Evolutionary conservation across 805 yeast species (phyloP).

Genomic region (Myxozyma neglecta): DNA sequence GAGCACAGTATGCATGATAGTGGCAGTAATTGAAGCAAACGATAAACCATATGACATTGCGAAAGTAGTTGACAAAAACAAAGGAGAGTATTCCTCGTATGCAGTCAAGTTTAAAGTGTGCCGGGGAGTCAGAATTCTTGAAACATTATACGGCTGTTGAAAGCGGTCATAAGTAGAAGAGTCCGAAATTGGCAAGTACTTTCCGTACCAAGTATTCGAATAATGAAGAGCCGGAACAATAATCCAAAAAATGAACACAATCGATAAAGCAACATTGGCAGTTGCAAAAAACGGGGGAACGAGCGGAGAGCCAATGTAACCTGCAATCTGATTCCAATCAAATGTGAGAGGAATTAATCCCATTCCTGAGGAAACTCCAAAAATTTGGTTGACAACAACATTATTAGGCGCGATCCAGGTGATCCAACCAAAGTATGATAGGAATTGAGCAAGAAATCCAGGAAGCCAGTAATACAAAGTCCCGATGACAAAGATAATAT

Average conservation of each 20-base stretch:
- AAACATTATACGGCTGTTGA: slow-evolving; percentile 47
- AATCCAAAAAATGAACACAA: slow-evolving; percentile 52
- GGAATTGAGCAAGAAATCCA: slow-evolving; percentile 58
- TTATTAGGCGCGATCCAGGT: slow-evolving; percentile 63
- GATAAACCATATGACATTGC: slow-evolving; percentile 54
- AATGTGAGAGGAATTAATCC: slow-evolving; percentile 64
- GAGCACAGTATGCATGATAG: slow-evolving; percentile 48
- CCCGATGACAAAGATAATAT: slow-evolving; percentile 43
- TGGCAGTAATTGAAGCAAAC: slow-evolving; percentile 1
- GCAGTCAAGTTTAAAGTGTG: slow-evolving; percentile 47
- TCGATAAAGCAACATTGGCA: slow-evolving; percentile 50
- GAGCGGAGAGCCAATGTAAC: neutral
- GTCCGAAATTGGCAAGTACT: slow-evolving; percentile 47
- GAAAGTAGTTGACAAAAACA: slow-evolving; percentile 54
- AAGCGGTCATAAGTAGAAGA: slow-evolving; percentile 43
- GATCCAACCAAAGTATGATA: slow-evolving; percentile 59
- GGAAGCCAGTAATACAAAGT: slow-evolving; percentile 62
- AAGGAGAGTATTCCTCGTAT: slow-evolving; percentile 61
- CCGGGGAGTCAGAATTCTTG: slow-evolving; percentile 47
- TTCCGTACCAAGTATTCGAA: slow-evolving; percentile 50
- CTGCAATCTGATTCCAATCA: slow-evolving; percentile 54
- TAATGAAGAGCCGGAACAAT: slow-evolving; percentile 54
- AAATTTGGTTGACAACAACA: slow-evolving; percentile 59
- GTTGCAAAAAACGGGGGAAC: slow-evolving; percentile 58
- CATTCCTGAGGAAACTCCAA: slow-evolving; percentile 63